phyloP scores from a whole-genome alignment of 2,329 filamentous ascomycete species.

The Penicillium psychrosexuale region DNA sequence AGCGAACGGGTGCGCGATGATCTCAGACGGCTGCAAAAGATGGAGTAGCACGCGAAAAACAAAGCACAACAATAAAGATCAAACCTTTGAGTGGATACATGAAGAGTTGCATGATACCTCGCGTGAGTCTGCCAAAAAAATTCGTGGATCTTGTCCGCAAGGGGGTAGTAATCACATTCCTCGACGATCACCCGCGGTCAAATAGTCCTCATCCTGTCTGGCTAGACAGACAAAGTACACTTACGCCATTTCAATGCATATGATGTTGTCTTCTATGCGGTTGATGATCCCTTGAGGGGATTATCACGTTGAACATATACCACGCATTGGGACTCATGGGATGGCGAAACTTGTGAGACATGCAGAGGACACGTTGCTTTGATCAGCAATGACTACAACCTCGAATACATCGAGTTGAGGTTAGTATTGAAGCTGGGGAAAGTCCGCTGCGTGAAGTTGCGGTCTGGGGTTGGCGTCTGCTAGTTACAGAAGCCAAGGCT shows the following conservation, averaged over 20 bases:
- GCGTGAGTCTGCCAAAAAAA: constrained; percentile 12
- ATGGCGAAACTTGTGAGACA: constrained; percentile 20
- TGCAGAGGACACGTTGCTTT: constrained; percentile 9
- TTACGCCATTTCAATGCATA: constrained; percentile 4
- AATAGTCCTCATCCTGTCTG: neutral
- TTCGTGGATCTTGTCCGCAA: constrained; percentile 15
- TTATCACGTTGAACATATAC: constrained; percentile 7
- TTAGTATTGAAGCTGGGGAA: neutral
- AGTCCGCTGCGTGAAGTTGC: constrained; percentile 9
- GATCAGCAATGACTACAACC: neutral
- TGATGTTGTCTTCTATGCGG: neutral
- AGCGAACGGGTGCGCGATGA: constrained; percentile 13
- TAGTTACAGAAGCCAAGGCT: neutral
- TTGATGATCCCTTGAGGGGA: neutral
- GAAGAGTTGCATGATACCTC: constrained; percentile 17
- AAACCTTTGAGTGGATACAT: constrained; percentile 3
- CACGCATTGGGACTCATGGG: constrained; percentile 14
- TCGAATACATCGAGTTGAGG: neutral
- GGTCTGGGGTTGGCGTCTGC: constrained; percentile 8
- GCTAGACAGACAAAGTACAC: neutral
- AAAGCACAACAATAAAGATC: neutral
- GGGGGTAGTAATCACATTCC: constrained; percentile 17
- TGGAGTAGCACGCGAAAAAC: constrained; percentile 7
- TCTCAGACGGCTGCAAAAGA: constrained; percentile 4
- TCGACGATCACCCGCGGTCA: constrained; percentile 7